A percentile compares a stretch with the other conserved stretches of the same genome.
phyloP scores from a whole-genome alignment of 2,329 filamentous ascomycete genomes.

The Fusarium palustre region DNA sequence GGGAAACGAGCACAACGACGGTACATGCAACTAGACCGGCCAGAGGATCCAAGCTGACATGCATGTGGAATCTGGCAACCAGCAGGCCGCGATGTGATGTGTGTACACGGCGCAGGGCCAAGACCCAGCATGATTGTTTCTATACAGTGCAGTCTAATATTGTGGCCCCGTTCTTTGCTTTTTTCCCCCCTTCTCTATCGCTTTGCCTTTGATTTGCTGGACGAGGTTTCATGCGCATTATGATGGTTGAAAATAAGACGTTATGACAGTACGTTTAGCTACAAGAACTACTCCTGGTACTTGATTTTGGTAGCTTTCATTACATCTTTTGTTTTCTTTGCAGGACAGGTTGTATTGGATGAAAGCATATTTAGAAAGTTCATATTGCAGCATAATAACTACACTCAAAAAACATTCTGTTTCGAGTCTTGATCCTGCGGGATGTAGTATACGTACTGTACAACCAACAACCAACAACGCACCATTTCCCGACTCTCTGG shows the following conservation, averaged over 20 bases:
- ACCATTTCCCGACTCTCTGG: constrained; percentile 49
- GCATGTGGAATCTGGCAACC: constrained; percentile 27
- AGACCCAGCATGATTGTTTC: constrained; percentile 39
- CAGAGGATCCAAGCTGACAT: constrained; percentile 36
- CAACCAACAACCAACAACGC: constrained; percentile 30
- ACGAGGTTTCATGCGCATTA: constrained; percentile 25
- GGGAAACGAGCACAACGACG: not conserved
- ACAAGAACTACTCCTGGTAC: constrained; percentile 10
- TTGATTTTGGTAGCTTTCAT: not conserved
- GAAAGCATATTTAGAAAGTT: constrained; percentile 1
- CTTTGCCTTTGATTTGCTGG: constrained; percentile 13
- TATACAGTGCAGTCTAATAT: constrained; percentile 33
- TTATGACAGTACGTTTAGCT: constrained; percentile 15
- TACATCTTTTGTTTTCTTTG: not conserved
- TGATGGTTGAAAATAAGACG: constrained; percentile 25
- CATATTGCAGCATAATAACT: not conserved
- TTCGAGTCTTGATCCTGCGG: not conserved
- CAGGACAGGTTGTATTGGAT: not conserved
- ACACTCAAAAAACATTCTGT: not conserved
- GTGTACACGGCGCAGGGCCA: constrained; percentile 34
- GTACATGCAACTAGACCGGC: constrained; percentile 5
- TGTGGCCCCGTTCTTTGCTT: constrained; percentile 11
- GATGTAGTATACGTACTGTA: constrained; percentile 12
- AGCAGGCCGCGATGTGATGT: constrained; percentile 28
- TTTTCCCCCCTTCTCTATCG: constrained; percentile 1